phyloP scores from a whole-genome alignment of 345 rosid genomes.

The Raphanus sativus region DNA sequence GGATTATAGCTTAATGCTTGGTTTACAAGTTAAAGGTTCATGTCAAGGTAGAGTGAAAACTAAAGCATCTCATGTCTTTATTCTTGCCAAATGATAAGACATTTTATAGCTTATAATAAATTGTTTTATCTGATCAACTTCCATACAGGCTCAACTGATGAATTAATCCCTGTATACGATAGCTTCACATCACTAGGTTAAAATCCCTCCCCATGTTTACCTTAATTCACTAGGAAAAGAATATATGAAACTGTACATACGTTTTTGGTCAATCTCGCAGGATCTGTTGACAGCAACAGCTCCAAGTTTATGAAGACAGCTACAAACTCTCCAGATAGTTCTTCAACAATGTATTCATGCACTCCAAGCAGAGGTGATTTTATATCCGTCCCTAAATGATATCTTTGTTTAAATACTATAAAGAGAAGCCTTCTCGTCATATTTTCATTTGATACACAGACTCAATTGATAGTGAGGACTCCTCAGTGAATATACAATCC shows the following conservation, averaged over 20 bases:
- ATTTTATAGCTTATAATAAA: not conserved
- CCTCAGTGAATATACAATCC: conserved; percentile 29
- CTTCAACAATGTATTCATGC: conserved; percentile 41
- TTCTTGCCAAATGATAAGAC: not conserved
- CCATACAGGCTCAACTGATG: conserved; percentile 34
- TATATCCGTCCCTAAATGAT: not conserved
- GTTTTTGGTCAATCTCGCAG: conserved; percentile 26
- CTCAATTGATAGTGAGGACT: conserved; percentile 36
- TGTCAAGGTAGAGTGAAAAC: conserved; percentile 40
- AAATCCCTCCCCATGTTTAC: not conserved
- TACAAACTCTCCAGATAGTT: conserved; percentile 36
- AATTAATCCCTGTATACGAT: conserved; percentile 28
- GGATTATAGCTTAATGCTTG: conserved; percentile 58
- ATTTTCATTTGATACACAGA: conserved; percentile 15
- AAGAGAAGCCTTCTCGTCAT: not conserved
- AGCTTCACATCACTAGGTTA: conserved; percentile 37
- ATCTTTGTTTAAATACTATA: not conserved
- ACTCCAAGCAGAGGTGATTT: conserved; percentile 37
- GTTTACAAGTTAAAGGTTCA: conserved; percentile 45
- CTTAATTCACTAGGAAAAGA: not conserved
- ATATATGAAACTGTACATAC: not conserved
- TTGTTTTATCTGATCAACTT: conserved; percentile 4
- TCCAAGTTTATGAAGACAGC: conserved; percentile 31
- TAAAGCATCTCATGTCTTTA: not conserved
- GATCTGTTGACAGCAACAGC: conserved; percentile 29